Evolutionary conservation across 129 eudicot species (phyloP).

Genomic region (Flaveria trinervia): DNA sequence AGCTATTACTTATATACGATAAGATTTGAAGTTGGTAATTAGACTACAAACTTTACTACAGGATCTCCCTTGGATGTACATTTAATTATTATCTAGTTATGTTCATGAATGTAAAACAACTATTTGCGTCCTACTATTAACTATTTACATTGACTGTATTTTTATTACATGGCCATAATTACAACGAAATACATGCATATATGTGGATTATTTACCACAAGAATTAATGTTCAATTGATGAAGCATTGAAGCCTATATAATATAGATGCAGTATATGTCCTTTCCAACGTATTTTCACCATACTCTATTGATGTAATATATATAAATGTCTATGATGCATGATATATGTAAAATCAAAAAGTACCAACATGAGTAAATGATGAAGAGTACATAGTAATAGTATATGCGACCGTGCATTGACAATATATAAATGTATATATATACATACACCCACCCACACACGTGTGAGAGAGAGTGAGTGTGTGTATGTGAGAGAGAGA

Average conservation of each 20-base stretch:
- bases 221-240: not conserved
- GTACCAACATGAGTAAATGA: slow-evolving; percentile 42
- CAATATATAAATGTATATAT: slow-evolving; percentile 1
- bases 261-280: not conserved
- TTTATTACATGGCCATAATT: not conserved
- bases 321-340: slow-evolving; percentile 32
- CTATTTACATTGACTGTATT: no score
- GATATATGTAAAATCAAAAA: slow-evolving; percentile 20
- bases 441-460: not conserved
- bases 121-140: no score
- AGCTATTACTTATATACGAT: no score
- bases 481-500: not conserved
- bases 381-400: slow-evolving; percentile 38
- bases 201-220: not conserved
- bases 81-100: not conserved
- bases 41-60: no score
- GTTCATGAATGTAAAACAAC: not conserved
- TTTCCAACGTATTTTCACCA: slow-evolving; percentile 17
- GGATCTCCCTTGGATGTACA: no score
- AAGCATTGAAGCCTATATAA: not conserved
- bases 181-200: not conserved
- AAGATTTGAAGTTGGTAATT: no score
- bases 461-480: not conserved
- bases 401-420: slow-evolving; percentile 34
- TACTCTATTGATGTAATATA: not conserved